phyloP scores from a whole-genome alignment of 768 basidiomycete species.

The Calocybe indica region DNA sequence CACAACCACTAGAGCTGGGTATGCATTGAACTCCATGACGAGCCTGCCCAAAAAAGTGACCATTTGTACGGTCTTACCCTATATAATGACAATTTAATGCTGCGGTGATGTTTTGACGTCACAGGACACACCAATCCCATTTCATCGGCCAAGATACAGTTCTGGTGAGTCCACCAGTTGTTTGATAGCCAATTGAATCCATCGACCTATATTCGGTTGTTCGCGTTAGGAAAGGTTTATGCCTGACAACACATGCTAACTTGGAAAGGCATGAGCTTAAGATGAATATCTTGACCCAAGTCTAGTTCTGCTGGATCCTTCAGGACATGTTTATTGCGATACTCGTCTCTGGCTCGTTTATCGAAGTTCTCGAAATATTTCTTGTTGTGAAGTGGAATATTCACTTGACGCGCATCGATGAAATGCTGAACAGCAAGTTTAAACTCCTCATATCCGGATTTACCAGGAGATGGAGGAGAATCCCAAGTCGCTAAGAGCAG shows the following conservation, averaged over 20 bases:
- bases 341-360: conserved; percentile 50
- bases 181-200: conserved; percentile 82
- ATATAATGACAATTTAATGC: conserved; percentile 6
- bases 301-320: conserved; percentile 50
- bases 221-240: conserved; percentile 2
- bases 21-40: conserved; percentile 47
- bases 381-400: conserved; percentile 44
- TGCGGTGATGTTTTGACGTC: background rate
- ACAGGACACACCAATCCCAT: conserved; percentile 74
- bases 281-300: conserved; percentile 56
- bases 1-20: conserved; percentile 85
- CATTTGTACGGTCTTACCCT: conserved; percentile 94
- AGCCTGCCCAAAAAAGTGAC: conserved; percentile 75
- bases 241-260: conserved; percentile 27
- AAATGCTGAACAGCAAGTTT: conserved; percentile 61
- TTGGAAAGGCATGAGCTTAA: conserved; percentile 86
- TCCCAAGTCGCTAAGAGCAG: conserved; percentile 78
- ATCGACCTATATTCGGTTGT: conserved; percentile 43
- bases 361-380: conserved; percentile 40
- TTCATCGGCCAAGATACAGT: conserved; percentile 92
- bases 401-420: conserved; percentile 54
- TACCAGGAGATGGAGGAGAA: conserved; percentile 64
- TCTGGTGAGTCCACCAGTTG: conserved; percentile 85
- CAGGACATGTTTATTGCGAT: conserved; percentile 37
- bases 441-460: conserved; percentile 59